These are phyloP conservation scores for Meripilus lineatus DNA, from an alignment of 1,284 basidiomycete species.

Conservation along the genomic window DNA sequence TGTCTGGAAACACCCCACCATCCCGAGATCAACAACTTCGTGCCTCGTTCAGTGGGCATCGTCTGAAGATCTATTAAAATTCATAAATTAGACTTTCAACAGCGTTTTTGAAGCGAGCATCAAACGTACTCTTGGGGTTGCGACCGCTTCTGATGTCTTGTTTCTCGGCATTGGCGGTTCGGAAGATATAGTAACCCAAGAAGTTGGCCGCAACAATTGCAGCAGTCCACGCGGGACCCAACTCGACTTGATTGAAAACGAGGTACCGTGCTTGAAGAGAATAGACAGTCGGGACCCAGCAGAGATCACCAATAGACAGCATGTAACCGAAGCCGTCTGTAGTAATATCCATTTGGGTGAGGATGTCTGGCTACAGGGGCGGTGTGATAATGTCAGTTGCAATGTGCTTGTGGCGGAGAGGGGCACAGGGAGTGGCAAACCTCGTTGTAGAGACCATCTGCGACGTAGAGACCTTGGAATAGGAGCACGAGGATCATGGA, in stretches of 20 bases:
- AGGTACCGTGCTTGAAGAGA: slow-evolving; percentile 93
- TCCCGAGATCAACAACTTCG: slow-evolving; percentile 89
- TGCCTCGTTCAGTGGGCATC: slow-evolving; percentile 83
- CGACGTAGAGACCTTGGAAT: slow-evolving; percentile 88
- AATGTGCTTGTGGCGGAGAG: not conserved
- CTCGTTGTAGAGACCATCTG: slow-evolving; percentile 87
- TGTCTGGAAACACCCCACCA: slow-evolving; percentile 98
- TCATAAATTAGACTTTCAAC: too few relatives aligned
- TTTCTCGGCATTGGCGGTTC: slow-evolving; percentile 89
- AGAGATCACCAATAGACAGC: slow-evolving; percentile 90
- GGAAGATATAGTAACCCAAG: slow-evolving; percentile 90
- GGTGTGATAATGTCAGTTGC: not conserved
- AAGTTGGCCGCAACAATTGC: slow-evolving; percentile 68
- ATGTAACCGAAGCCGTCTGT: slow-evolving; percentile 99
- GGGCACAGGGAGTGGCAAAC: slow-evolving; percentile 35
- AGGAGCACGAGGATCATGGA: slow-evolving; percentile 87
- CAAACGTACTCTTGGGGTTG: slow-evolving; percentile 83
- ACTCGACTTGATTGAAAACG: slow-evolving; percentile 80
- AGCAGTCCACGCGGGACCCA: slow-evolving; percentile 61
- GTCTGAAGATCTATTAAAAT: slow-evolving; percentile 75
- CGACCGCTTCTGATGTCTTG: slow-evolving; percentile 90
- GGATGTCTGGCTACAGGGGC: slow-evolving; percentile 61
- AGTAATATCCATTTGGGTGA: slow-evolving; percentile 98
- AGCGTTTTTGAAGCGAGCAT: too few relatives aligned
- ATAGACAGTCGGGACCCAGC: slow-evolving; percentile 96